Conservation (phyloP, 1,284 basidiomycete genomes). For the Bondarzewia mesenterica region DNA sequence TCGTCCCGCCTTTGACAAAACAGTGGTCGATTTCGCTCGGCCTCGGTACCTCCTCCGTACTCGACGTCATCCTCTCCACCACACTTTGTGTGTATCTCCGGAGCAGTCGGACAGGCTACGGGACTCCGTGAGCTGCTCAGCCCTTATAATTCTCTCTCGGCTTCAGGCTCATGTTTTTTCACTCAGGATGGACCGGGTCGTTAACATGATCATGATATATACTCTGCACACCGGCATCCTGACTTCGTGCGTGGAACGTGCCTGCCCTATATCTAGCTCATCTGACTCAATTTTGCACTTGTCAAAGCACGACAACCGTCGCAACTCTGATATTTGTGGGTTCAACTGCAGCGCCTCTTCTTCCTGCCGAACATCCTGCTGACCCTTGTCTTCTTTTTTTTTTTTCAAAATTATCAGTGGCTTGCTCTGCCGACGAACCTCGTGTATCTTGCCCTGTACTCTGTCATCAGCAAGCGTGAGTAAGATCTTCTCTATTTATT, state of each 20-base stretch:
- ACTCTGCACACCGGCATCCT: conserved; percentile 44
- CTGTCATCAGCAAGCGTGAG: conserved; percentile 43
- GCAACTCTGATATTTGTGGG: conserved; percentile 38
- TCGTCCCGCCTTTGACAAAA: not conserved
- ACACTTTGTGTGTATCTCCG: conserved; percentile 37
- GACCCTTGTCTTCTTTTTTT: conserved; percentile 8
- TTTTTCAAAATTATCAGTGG: conserved; percentile 31
- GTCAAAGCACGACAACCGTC: conserved; percentile 25
- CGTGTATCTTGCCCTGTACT: conserved; percentile 42
- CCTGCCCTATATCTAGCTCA: not conserved
- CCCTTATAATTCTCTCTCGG: not conserved
- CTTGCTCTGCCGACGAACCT: conserved; percentile 34
- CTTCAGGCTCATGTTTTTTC: not conserved
- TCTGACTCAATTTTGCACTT: not conserved
- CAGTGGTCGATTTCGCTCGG: conserved; percentile 46
- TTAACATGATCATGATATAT: conserved; percentile 43
- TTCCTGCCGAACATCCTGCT: not conserved
- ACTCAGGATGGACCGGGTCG: conserved; percentile 37
- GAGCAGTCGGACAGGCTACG: conserved; percentile 23
- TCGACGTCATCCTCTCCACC: conserved; percentile 40
- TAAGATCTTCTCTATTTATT: no score
- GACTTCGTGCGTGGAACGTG: conserved; percentile 29
- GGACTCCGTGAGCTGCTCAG: no score
- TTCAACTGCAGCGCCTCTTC: not conserved
- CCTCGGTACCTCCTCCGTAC: conserved; percentile 34